Conservation (phyloP, 371 early-diverging fungal species). For the Mortierella sp. region DNA sequence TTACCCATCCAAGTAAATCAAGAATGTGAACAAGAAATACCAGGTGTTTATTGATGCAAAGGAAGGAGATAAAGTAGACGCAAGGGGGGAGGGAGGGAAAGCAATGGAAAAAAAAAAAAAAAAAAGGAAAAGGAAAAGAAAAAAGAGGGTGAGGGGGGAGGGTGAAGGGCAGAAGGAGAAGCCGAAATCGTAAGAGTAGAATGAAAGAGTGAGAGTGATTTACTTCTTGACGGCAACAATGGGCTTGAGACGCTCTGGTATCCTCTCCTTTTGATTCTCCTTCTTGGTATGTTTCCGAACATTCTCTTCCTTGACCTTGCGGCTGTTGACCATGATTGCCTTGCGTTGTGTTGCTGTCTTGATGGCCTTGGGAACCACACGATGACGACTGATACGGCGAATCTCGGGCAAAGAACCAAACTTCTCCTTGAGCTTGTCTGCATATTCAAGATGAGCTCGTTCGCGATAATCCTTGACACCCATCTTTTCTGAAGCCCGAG, state of each 20-base stretch:
- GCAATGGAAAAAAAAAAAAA: constrained; percentile 3
- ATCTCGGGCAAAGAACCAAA: constrained; percentile 96
- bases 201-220: background rate
- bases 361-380: constrained; percentile 87
- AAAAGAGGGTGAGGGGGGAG: background rate
- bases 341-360: constrained; percentile 81
- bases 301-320: constrained; percentile 87
- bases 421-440: constrained; percentile 91
- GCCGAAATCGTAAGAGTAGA: background rate
- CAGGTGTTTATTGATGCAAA: too few relatives aligned
- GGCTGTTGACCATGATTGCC: constrained; percentile 81
- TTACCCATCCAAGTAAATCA: too few relatives aligned
- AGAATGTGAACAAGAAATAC: too few relatives aligned
- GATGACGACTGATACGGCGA: constrained; percentile 87
- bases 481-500: constrained; percentile 89
- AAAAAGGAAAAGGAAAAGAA: constrained; percentile 1
- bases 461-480: constrained; percentile 82
- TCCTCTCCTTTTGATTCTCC: constrained; percentile 36
- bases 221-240: constrained; percentile 82
- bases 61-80: too few relatives aligned
- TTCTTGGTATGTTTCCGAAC: constrained; percentile 50
- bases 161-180: background rate
- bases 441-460: constrained; percentile 83
- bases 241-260: constrained; percentile 86
- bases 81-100: too few relatives aligned